Percentiles rank a stretch among this genome's conserved stretches.
phyloP scores from a whole-genome alignment of 2,329 filamentous ascomycete genomes.

The Conoideocrella luteorostrata region DNA sequence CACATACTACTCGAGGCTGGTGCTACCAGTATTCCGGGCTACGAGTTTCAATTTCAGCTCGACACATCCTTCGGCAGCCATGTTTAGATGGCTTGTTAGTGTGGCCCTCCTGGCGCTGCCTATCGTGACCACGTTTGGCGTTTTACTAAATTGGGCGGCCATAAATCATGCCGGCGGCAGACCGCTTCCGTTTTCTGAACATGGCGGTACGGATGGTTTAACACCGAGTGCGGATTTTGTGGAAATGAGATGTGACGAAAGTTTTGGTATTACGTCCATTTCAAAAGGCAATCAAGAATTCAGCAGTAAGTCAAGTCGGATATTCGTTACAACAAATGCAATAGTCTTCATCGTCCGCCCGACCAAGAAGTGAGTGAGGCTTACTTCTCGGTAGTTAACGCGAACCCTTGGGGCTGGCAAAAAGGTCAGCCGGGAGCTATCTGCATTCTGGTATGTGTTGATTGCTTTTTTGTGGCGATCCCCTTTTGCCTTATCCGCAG shows the following conservation, averaged over 20 bases:
- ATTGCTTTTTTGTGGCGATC: too few relatives aligned
- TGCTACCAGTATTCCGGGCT: too few relatives aligned
- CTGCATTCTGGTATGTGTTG: slow-evolving; percentile 46
- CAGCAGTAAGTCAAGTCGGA: slow-evolving; percentile 33
- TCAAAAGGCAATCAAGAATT: slow-evolving; percentile 35
- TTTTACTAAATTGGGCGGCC: slow-evolving; percentile 43
- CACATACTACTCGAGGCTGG: too few relatives aligned
- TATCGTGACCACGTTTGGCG: slow-evolving; percentile 41
- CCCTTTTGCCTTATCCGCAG: too few relatives aligned
- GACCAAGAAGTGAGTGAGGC: too few relatives aligned
- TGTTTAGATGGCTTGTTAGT: slow-evolving; percentile 43
- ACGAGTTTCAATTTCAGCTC: too few relatives aligned
- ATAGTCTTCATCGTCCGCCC: too few relatives aligned
- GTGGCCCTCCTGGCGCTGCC: slow-evolving; percentile 42
- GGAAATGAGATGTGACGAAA: slow-evolving; percentile 33
- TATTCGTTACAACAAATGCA: background rate
- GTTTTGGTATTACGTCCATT: slow-evolving; percentile 38
- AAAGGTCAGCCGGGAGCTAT: slow-evolving; percentile 31
- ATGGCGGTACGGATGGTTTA: slow-evolving; percentile 13
- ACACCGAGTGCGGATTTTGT: slow-evolving; percentile 22
- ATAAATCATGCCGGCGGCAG: slow-evolving; percentile 35
- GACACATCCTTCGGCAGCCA: slow-evolving; percentile 15
- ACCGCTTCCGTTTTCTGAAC: slow-evolving; percentile 33
- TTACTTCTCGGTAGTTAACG: slow-evolving; percentile 44
- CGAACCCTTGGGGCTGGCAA: slow-evolving; percentile 48